phyloP scores from a whole-genome alignment of 2,329 filamentous ascomycete species.

The Magnaporthales sp. region DNA sequence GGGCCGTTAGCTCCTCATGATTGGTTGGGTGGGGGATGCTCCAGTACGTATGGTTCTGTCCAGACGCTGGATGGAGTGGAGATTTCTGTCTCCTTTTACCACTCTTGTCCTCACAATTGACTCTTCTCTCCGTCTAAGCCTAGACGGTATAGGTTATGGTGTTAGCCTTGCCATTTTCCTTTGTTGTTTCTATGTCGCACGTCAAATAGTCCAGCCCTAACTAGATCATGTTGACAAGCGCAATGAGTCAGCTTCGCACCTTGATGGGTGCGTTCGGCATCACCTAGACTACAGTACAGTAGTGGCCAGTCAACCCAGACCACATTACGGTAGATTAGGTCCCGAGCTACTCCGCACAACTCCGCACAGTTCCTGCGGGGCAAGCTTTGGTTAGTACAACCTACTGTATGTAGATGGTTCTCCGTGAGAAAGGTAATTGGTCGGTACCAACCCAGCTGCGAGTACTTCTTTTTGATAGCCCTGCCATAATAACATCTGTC shows the following conservation, averaged over 20 bases:
- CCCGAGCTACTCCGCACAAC: background rate
- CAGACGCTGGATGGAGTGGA: background rate
- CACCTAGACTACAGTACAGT: too few species aligned
- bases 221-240: too few species aligned
- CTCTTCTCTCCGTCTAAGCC: too few species aligned
- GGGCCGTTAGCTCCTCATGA: background rate
- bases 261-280: too few species aligned
- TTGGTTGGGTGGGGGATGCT: background rate
- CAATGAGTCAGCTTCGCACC: background rate
- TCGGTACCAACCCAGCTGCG: background rate
- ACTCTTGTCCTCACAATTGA: too few species aligned
- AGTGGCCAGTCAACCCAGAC: background rate
- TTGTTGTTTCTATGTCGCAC: too few species aligned
- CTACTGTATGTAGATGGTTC: too few species aligned
- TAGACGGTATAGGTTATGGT: too few species aligned
- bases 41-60: background rate
- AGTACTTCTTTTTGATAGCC: background rate
- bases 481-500: background rate
- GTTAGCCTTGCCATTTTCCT: too few species aligned
- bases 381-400: background rate
- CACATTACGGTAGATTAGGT: background rate
- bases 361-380: background rate
- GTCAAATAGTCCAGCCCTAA: too few species aligned
- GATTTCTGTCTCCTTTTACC: too few species aligned
- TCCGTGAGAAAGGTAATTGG: too few species aligned